A percentile compares a stretch with the other conserved stretches of the same genome.
Evolutionary conservation across 2,329 filamentous ascomycete species (phyloP).

Genomic region (Penicillium verrucosum): DNA sequence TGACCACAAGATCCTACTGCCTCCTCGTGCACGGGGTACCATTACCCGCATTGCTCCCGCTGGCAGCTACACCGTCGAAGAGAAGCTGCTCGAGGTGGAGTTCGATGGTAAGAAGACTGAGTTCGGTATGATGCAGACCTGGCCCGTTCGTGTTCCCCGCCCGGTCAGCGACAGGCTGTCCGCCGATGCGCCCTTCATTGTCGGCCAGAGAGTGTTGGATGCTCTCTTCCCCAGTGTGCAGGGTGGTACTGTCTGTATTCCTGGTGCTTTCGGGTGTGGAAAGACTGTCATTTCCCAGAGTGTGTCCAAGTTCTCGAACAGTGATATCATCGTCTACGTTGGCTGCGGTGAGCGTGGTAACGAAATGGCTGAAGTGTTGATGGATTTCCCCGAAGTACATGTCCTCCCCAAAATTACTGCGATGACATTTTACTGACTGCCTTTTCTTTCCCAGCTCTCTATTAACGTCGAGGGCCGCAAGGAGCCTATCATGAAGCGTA

Average conservation of each 20-base stretch:
- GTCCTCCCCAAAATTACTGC: neutral
- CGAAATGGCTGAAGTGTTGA: conserved; percentile 99
- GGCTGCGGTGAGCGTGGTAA: conserved; percentile 93
- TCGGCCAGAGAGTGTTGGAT: conserved; percentile 94
- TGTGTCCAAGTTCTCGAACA: conserved; percentile 99
- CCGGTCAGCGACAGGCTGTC: conserved; percentile 89
- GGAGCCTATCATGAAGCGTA: conserved; percentile 99
- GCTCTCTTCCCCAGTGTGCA: conserved; percentile 94
- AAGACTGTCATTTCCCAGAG: conserved; percentile 99
- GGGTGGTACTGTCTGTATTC: conserved; percentile 96
- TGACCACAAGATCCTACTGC: conserved; percentile 89
- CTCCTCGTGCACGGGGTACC: conserved; percentile 82
- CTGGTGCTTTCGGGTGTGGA: conserved; percentile 95
- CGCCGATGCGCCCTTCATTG: conserved; percentile 85
- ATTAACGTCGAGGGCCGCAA: conserved; percentile 92
- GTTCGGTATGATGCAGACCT: conserved; percentile 97
- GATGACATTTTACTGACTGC: conserved; percentile 14
- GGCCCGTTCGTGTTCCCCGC: conserved; percentile 94
- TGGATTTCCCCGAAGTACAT: conserved; percentile 88
- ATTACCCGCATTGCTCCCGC: conserved; percentile 88
- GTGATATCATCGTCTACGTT: conserved; percentile 97
- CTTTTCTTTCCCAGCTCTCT: conserved; percentile 57
- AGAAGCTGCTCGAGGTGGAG: conserved; percentile 92
- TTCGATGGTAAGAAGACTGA: conserved; percentile 95
- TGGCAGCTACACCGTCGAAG: conserved; percentile 88